Evolutionary conservation across 2,329 filamentous ascomycete species (phyloP).

Genomic region (Periconia macrospinosa): DNA sequence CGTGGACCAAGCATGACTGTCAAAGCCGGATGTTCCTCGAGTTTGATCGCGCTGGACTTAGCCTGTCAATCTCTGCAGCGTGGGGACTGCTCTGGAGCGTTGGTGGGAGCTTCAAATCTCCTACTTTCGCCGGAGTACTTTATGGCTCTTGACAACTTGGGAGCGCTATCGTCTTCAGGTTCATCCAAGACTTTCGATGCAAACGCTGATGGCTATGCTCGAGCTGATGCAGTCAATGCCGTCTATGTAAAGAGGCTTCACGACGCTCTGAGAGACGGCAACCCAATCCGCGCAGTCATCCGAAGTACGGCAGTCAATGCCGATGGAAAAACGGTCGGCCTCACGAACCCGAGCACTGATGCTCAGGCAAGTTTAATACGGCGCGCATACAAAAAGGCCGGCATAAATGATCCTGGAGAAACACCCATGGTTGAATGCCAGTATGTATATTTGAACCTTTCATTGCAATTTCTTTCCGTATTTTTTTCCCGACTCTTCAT

Average conservation of each 20-base stretch:
- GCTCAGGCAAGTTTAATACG: slow-evolving; percentile 34
- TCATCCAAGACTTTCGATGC: slow-evolving; percentile 19
- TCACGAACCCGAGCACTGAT: slow-evolving; percentile 54
- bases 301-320: slow-evolving; percentile 36
- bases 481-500: no score
- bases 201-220: slow-evolving; percentile 21
- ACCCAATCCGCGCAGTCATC: slow-evolving; percentile 51
- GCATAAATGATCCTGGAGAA: slow-evolving; percentile 1
- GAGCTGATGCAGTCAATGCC: slow-evolving; percentile 40
- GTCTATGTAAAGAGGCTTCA: slow-evolving; percentile 59
- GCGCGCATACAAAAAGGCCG: slow-evolving; percentile 4
- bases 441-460: no score
- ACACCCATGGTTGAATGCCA: slow-evolving; percentile 41
- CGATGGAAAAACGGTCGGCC: slow-evolving; percentile 31
- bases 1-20: slow-evolving; percentile 33
- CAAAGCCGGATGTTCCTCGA: slow-evolving; percentile 41
- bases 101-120: slow-evolving; percentile 22
- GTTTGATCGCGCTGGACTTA: slow-evolving; percentile 27
- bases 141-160: slow-evolving; percentile 6
- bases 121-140: slow-evolving; percentile 20
- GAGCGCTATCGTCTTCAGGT: slow-evolving; percentile 15
- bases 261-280: slow-evolving; percentile 59
- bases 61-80: slow-evolving; percentile 12
- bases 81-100: slow-evolving; percentile 13
- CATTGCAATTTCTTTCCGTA: no score